Conservation (phyloP, 352 stramenopile genomes). For the Hyaloperonospora brassicae region DNA sequence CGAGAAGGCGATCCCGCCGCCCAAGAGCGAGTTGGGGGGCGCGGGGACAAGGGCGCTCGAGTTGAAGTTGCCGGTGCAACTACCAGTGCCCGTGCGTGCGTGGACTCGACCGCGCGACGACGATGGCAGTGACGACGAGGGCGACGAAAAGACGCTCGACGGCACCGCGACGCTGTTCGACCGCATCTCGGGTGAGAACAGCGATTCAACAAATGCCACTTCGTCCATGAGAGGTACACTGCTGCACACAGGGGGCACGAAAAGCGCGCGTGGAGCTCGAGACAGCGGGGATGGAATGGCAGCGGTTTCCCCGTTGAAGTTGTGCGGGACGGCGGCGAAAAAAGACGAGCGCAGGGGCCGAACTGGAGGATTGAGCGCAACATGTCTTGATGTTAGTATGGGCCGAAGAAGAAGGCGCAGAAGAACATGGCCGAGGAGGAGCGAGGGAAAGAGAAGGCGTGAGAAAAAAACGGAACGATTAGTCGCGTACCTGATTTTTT, state of each 20-base stretch:
- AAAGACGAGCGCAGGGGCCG: slow-evolving; percentile 1
- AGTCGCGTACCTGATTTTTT: slow-evolving; percentile 6
- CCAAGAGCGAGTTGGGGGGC: slow-evolving; percentile 28
- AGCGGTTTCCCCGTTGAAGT: slow-evolving; percentile 23
- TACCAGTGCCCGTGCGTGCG: slow-evolving; percentile 9
- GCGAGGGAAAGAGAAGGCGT: too few species aligned
- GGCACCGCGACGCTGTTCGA: slow-evolving; percentile 6
- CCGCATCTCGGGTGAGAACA: slow-evolving; percentile 47
- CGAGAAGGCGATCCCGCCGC: slow-evolving; percentile 20
- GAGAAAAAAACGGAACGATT: slow-evolving; percentile 6
- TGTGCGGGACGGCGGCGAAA: slow-evolving; percentile 8
- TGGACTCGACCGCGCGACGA: slow-evolving; percentile 21
- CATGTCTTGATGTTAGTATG: slow-evolving; percentile 1
- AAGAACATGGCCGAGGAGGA: too few species aligned
- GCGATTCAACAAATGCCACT: slow-evolving; percentile 61
- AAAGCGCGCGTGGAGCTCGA: not conserved
- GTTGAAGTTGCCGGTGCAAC: slow-evolving; percentile 5
- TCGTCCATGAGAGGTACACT: slow-evolving; percentile 37
- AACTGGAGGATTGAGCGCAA: not conserved
- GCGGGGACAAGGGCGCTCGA: slow-evolving; percentile 8
- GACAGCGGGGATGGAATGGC: too few species aligned
- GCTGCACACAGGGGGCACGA: not conserved
- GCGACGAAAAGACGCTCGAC: slow-evolving; percentile 18
- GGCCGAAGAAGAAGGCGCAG: not conserved
- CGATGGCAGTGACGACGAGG: too few species aligned